Percentiles rank a stretch among this genome's conserved stretches.
phyloP scores from a whole-genome alignment of 2,329 filamentous ascomycete species.

The Cadophora luteo-olivacea region DNA sequence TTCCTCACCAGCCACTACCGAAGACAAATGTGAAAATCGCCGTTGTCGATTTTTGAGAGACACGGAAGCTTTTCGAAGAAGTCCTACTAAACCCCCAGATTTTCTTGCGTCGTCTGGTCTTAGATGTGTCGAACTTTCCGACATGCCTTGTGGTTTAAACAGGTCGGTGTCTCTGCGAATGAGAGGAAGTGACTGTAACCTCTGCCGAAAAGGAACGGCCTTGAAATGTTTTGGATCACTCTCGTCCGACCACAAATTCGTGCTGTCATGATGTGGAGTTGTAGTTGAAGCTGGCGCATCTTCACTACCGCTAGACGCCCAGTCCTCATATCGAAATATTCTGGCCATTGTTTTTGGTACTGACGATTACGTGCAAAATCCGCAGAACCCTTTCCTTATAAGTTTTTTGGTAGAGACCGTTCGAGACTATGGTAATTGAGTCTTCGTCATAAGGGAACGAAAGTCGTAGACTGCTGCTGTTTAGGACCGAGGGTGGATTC shows the following conservation, averaged over 20 bases:
- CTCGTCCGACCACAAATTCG: slow-evolving; percentile 41
- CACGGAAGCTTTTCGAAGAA: slow-evolving; percentile 42
- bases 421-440: not conserved
- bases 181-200: slow-evolving; percentile 35
- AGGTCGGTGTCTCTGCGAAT: slow-evolving; percentile 23
- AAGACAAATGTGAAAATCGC: slow-evolving; percentile 39
- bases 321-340: slow-evolving; percentile 51
- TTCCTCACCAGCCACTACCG: slow-evolving; percentile 28
- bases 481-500: not conserved
- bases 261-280: slow-evolving; percentile 36
- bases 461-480: not conserved
- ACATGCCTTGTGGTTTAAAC: slow-evolving; percentile 19
- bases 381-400: not conserved
- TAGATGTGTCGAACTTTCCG: slow-evolving; percentile 6
- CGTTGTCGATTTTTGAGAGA: slow-evolving; percentile 42
- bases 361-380: not conserved
- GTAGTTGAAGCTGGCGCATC: slow-evolving; percentile 51
- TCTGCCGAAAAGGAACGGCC: slow-evolving; percentile 33
- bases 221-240: slow-evolving; percentile 12
- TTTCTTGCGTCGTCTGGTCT: slow-evolving; percentile 31
- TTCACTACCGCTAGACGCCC: slow-evolving; percentile 47
- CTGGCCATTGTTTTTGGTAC: slow-evolving; percentile 41
- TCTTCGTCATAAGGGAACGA: not conserved
- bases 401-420: not conserved
- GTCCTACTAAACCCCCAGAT: slow-evolving; percentile 36